Conservation (phyloP, 306 rosid species). For the Malus orientalis region DNA sequence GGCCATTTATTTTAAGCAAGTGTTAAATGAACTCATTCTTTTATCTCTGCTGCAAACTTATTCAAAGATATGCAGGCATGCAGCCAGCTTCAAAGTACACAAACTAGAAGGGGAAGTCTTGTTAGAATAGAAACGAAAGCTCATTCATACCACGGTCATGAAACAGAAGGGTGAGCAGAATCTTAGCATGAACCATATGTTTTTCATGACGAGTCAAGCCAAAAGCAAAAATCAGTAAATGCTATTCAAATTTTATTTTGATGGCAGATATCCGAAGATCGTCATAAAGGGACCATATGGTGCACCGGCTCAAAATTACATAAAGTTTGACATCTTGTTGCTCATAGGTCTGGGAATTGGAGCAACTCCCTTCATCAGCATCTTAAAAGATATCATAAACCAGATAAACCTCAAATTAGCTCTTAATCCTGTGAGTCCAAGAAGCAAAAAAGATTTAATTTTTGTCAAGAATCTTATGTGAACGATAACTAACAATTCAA, state of each 20-base stretch:
- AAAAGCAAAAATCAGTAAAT: not conserved
- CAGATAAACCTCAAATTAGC: conserved; percentile 25
- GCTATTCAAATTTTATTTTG: conserved; percentile 8
- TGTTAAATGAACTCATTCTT: not conserved
- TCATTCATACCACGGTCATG: conserved; percentile 3
- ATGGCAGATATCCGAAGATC: conserved; percentile 59
- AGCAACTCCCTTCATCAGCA: conserved; percentile 93
- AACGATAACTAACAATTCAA: not conserved
- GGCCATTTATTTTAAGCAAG: not conserved
- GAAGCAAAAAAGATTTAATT: not conserved
- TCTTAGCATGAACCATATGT: not conserved
- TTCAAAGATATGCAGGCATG: conserved; percentile 46
- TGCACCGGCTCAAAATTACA: conserved; percentile 86
- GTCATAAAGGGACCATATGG: conserved; percentile 85
- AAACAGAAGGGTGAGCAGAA: conserved; percentile 39
- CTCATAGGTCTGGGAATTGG: conserved; percentile 90
- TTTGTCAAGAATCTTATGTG: not conserved
- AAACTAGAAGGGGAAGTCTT: conserved; percentile 48
- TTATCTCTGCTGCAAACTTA: not conserved
- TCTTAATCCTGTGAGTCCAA: conserved; percentile 29
- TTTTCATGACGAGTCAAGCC: not conserved
- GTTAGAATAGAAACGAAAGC: conserved; percentile 58
- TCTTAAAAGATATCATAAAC: conserved; percentile 69
- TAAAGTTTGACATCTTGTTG: conserved; percentile 67
- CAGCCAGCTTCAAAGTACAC: conserved; percentile 37